phyloP scores from a whole-genome alignment of 2,329 filamentous ascomycete species.

The Talaromyces amestolkiae region DNA sequence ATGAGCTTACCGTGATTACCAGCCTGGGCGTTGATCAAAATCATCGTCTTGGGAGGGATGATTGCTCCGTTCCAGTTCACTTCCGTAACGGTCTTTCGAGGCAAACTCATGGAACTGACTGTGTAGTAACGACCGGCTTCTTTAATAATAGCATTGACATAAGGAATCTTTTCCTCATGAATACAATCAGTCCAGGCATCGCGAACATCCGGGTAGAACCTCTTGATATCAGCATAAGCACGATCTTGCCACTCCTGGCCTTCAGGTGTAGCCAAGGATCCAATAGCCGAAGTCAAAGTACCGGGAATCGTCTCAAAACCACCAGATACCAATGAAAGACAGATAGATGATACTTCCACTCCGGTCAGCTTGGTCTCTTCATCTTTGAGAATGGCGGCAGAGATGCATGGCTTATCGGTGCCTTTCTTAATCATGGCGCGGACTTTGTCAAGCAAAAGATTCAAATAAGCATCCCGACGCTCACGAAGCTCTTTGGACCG shows the following conservation, averaged over 20 bases:
- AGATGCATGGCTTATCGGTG: constrained; percentile 63
- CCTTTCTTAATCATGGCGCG: constrained; percentile 57
- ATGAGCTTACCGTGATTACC: constrained; percentile 54
- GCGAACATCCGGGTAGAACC: constrained; percentile 55
- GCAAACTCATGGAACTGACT: constrained; percentile 70
- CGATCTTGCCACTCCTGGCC: constrained; percentile 50
- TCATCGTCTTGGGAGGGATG: constrained; percentile 70
- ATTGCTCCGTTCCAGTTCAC: constrained; percentile 63
- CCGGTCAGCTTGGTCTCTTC: constrained; percentile 63
- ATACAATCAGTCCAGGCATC: constrained; percentile 60
- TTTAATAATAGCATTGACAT: constrained; percentile 70
- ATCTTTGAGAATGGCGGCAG: constrained; percentile 64
- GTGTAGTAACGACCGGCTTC: constrained; percentile 72
- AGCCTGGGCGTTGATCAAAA: constrained; percentile 72
- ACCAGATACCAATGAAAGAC: constrained; percentile 71
- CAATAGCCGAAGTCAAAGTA: constrained; percentile 55
- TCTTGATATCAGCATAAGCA: constrained; percentile 65
- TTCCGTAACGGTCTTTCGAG: constrained; percentile 64
- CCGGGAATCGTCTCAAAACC: constrained; percentile 74
- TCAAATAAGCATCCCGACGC: constrained; percentile 63
- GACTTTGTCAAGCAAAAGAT: constrained; percentile 53
- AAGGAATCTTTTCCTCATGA: constrained; percentile 67
- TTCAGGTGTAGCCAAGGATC: constrained; percentile 10
- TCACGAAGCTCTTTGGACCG: constrained; percentile 61
- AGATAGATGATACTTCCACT: constrained; percentile 71